Evolutionary conservation across 352 stramenopile genomes (phyloP).

Genomic region (Phytophthora pisi): DNA sequence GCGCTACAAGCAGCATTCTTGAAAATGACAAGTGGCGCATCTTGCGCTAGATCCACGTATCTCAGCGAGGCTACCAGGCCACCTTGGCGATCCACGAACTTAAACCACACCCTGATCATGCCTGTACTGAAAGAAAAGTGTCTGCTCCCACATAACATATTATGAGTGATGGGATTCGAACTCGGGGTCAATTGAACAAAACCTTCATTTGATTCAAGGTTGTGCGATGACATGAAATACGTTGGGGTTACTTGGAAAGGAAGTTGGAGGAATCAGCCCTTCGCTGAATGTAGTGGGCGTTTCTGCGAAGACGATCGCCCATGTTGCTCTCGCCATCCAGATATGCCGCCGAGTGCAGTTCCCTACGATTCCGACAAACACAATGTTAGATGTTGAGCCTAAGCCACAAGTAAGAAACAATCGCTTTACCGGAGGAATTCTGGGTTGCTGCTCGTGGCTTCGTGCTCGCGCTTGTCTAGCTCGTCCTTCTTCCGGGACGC

Average conservation of each 20-base stretch:
- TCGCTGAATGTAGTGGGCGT: slow-evolving; percentile 87
- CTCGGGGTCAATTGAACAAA: too few relatives aligned
- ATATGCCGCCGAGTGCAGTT: slow-evolving; percentile 82
- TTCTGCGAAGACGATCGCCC: slow-evolving; percentile 75
- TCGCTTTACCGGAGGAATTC: slow-evolving; percentile 73
- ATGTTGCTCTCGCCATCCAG: slow-evolving; percentile 65
- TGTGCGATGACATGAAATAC: slow-evolving; percentile 4
- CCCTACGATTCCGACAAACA: slow-evolving; percentile 26
- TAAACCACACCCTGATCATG: neutral
- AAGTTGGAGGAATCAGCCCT: slow-evolving; percentile 84
- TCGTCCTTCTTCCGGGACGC: slow-evolving; percentile 57
- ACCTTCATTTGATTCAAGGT: neutral
- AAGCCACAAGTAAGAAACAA: neutral
- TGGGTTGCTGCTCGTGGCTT: slow-evolving; percentile 55
- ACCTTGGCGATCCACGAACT: neutral
- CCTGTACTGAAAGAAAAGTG: too few relatives aligned
- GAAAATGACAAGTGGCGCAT: neutral
- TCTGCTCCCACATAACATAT: too few relatives aligned
- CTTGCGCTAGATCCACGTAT: neutral
- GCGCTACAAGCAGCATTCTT: neutral
- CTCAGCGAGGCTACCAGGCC: neutral
- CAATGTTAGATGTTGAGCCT: neutral
- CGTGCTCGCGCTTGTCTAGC: slow-evolving; percentile 59
- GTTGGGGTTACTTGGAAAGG: slow-evolving; percentile 59
- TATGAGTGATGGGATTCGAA: too few relatives aligned